These are phyloP conservation scores for Blastobotrys peoriensis DNA, from an alignment of 805 yeast genomes.

Conservation along the genomic window DNA sequence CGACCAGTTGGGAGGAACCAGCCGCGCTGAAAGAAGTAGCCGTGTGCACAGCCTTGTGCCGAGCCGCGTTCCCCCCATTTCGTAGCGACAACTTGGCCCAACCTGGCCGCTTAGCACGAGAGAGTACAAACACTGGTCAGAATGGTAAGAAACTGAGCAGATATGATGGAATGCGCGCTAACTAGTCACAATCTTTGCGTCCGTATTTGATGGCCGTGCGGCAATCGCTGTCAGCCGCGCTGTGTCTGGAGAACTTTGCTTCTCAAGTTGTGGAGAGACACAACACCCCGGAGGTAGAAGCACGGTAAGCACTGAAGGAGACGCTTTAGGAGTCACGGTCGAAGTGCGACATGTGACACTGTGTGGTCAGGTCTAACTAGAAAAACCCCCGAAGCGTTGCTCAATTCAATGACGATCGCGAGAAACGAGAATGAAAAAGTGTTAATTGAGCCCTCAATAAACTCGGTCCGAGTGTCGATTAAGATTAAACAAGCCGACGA, in stretches of 20 bases:
- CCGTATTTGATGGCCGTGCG: slow-evolving; percentile 94
- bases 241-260: slow-evolving; percentile 87
- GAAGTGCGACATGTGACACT: too few species aligned
- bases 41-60: too few species aligned
- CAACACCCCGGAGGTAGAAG: slow-evolving; percentile 94
- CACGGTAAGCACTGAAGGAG: slow-evolving; percentile 36
- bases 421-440: slow-evolving; percentile 92
- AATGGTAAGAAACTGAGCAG: too few species aligned
- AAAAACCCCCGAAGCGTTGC: slow-evolving; percentile 74
- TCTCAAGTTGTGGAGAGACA: slow-evolving; percentile 96
- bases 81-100: too few species aligned
- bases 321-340: too few species aligned
- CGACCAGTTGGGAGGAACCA: too few species aligned
- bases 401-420: slow-evolving; percentile 84
- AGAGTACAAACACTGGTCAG: too few species aligned
- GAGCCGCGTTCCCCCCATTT: too few species aligned
- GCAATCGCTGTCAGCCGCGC: slow-evolving; percentile 85
- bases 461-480: slow-evolving; percentile 84
- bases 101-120: too few species aligned
- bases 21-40: too few species aligned
- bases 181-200: slow-evolving; percentile 89
- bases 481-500: slow-evolving; percentile 97
- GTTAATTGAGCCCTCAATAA: slow-evolving; percentile 87
- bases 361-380: too few species aligned
- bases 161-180: too few species aligned